Percentiles rank a stretch among this genome's conserved stretches.
Conservation (phyloP, 225 moss, liverwort and hornwort genomes). For the Bryum argenteum region DNA sequence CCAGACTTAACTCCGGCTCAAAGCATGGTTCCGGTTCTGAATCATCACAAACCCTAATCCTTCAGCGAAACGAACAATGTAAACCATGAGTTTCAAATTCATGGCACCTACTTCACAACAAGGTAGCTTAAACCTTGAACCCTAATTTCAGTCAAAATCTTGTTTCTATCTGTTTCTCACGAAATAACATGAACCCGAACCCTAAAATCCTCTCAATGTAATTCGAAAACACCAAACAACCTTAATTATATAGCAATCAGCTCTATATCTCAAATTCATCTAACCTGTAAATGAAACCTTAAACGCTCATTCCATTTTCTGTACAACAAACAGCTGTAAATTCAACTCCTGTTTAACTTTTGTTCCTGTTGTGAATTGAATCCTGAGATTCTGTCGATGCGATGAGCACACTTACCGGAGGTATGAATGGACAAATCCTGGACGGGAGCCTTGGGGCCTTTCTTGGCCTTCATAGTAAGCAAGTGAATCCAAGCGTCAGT, state of each 20-base stretch:
- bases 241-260: not conserved
- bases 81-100: too few species aligned
- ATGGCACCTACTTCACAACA: not conserved
- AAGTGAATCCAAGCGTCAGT: conserved; percentile 90
- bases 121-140: not conserved
- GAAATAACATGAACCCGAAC: not conserved
- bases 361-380: not conserved
- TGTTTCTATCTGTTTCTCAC: not conserved
- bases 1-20: not conserved
- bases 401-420: conserved; percentile 44
- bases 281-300: too few species aligned
- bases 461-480: conserved; percentile 84
- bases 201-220: too few species aligned
- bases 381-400: not conserved
- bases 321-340: too few species aligned
- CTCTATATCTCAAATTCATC: too few species aligned
- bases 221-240: not conserved
- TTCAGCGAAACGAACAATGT: too few species aligned
- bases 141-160: not conserved
- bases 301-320: too few species aligned
- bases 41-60: too few species aligned
- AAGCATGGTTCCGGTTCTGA: too few species aligned
- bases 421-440: conserved; percentile 83
- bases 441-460: conserved; percentile 72
- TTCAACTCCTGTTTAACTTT: too few species aligned